Evolutionary conservation across 163 green algal genomes (phyloP), one percentile per base, ranked within the genome.

Genomic region (Scenedesmus sp.): DNA sequence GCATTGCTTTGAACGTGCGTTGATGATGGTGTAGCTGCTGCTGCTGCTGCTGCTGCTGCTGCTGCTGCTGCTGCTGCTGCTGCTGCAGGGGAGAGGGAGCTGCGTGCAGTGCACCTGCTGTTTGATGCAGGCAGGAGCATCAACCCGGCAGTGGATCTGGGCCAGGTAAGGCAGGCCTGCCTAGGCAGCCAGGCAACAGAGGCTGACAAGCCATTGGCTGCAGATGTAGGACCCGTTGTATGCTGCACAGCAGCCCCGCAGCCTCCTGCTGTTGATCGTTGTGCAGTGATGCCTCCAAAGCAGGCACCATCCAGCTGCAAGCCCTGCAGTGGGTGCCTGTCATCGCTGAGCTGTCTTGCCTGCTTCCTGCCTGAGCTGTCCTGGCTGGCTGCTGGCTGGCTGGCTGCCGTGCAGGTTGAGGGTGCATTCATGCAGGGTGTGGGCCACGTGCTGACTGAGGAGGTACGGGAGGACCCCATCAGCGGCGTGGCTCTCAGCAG

Each of bases 141-240:
- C 72, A 97, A 96, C 94, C 95, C 96, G 22, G 96, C 94, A 10
- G 84, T 97, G 53, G 96, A 98, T 86, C 65, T 97, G 10, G 96
- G 96, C 13, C 96, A 97, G 93, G 95, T 95, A 76, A 0, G 92
- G 7, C 20, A 49, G 22, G 33, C 6, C 22, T 56, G 18, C n/a
- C n/a, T n/a, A n/a, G n/a, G n/a, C n/a, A n/a, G 59, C 5, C 59
- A 72, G 59, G 2, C 59, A 35, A 6, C 59, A 72, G 18, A 22
- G 15, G 24, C 24, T 22, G 61, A 12, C 24, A 42, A 10, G 1
- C n/a, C 6, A 33, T 43, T 43, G n/a, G 24, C 3, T 81, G 68
- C 35, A 12, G 3, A 81, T 20, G 68, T 46, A 26, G 16, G 10
- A n/a, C 1, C n/a, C 13, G 3, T 81, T 26, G 10, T 30, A 42